Percentiles rank a stretch among this genome's conserved stretches.
Evolutionary conservation across 257 asterid species (phyloP).

Genomic region (Linaria vulgaris): DNA sequence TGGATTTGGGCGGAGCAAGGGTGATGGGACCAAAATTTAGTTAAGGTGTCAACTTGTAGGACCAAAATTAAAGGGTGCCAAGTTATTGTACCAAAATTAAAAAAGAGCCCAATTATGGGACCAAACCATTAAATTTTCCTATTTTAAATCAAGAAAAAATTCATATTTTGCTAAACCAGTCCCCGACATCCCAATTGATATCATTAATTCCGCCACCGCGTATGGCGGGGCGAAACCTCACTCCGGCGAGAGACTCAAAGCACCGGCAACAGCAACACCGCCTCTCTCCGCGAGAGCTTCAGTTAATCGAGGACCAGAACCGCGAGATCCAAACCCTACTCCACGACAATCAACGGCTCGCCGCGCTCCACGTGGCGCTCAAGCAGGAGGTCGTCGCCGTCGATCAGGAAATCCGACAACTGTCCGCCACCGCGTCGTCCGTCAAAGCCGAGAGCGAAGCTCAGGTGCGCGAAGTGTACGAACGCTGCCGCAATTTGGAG

Average conservation of each 20-base stretch:
- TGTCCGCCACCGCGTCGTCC: conserved; percentile 51
- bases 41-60: too few relatives aligned
- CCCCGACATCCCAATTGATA: too few relatives aligned
- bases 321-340: conserved; percentile 67
- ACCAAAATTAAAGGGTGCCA: too few relatives aligned
- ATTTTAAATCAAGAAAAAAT: too few relatives aligned
- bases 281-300: conserved; percentile 32
- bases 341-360: conserved; percentile 73
- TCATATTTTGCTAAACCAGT: too few relatives aligned
- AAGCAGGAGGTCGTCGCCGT: conserved; percentile 54
- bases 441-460: conserved; percentile 69
- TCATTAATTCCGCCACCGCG: neutral
- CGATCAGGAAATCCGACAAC: conserved; percentile 67
- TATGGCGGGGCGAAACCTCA: conserved; percentile 40
- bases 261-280: conserved; percentile 25
- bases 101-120: too few relatives aligned
- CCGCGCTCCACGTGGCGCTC: conserved; percentile 65
- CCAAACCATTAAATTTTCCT: too few relatives aligned
- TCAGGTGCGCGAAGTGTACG: conserved; percentile 66
- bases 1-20: too few relatives aligned
- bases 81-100: too few relatives aligned
- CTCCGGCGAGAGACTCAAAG: conserved; percentile 10
- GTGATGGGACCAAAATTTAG: too few relatives aligned
- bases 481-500: conserved; percentile 54
- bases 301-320: conserved; percentile 46